Percentiles rank a stretch among this genome's conserved stretches.
phyloP scores from a whole-genome alignment of 306 rosid genomes.

The Vicia faba region DNA sequence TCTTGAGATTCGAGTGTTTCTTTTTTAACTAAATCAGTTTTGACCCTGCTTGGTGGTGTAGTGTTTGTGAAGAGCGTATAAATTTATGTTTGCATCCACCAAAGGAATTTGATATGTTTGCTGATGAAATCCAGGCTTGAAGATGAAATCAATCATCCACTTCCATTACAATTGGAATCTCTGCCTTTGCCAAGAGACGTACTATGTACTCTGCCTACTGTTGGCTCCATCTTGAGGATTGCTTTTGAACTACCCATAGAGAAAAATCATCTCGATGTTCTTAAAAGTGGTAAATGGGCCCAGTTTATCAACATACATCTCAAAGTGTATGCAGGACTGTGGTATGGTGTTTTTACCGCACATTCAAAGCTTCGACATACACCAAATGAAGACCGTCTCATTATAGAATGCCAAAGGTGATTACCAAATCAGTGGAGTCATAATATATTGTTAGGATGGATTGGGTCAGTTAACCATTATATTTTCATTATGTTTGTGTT shows the following conservation, averaged over 20 bases:
- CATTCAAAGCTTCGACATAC: conserved; percentile 54
- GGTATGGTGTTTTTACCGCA: conserved; percentile 54
- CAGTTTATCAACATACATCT: conserved; percentile 52
- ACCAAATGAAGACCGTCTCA: conserved; percentile 44
- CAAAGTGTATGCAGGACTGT: conserved; percentile 56
- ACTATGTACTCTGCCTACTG: conserved; percentile 50
- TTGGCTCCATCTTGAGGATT: conserved; percentile 66
- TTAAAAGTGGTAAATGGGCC: conserved; percentile 56
- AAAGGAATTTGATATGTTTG: conserved; percentile 11
- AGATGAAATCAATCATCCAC: conserved; percentile 54
- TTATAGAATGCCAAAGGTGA: conserved; percentile 58
- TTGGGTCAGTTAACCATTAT: neutral
- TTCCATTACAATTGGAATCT: conserved; percentile 51
- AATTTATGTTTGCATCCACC: neutral
- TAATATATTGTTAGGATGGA: conserved; percentile 5
- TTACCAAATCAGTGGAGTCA: conserved; percentile 30
- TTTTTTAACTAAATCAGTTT: too few relatives aligned
- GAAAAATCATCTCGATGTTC: conserved; percentile 34
- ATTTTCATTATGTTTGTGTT: neutral
- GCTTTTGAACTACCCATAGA: conserved; percentile 38
- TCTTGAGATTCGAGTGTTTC: too few relatives aligned
- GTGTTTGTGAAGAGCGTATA: too few relatives aligned
- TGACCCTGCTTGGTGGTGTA: too few relatives aligned
- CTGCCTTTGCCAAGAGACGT: conserved; percentile 48
- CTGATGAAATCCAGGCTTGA: conserved; percentile 52